Evolutionary conservation across 2,329 filamentous ascomycete genomes (phyloP).

Genomic region (Alternaria sp.): DNA sequence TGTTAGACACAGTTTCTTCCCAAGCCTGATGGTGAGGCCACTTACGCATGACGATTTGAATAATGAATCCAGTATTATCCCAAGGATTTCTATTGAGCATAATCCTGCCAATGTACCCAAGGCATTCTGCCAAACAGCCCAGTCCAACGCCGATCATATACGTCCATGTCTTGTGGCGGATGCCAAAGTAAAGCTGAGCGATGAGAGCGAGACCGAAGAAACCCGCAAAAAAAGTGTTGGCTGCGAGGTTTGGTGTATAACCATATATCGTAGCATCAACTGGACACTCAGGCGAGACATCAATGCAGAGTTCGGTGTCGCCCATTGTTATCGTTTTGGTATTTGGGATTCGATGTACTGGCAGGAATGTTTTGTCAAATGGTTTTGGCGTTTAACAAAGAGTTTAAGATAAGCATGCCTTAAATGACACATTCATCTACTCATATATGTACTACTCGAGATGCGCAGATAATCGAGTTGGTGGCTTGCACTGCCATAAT

Average conservation of each 20-base stretch:
- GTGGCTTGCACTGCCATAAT: neutral
- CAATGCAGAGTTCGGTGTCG: neutral
- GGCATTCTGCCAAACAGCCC: slow-evolving; percentile 58
- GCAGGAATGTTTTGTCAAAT: neutral
- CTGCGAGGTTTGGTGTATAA: slow-evolving; percentile 59
- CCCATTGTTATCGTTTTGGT: neutral
- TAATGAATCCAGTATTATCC: slow-evolving; percentile 53
- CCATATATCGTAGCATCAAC: slow-evolving; percentile 58
- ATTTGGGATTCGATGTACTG: neutral
- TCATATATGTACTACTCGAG: neutral
- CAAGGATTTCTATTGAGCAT: slow-evolving; percentile 61
- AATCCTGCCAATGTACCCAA: slow-evolving; percentile 64
- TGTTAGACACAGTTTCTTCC: neutral
- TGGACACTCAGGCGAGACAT: slow-evolving; percentile 35
- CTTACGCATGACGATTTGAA: slow-evolving; percentile 58
- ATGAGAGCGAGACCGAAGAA: slow-evolving; percentile 58
- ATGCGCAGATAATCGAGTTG: neutral
- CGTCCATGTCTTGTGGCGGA: slow-evolving; percentile 61
- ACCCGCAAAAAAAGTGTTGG: slow-evolving; percentile 58
- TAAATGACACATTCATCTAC: neutral
- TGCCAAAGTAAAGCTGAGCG: slow-evolving; percentile 57
- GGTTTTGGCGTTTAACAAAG: neutral
- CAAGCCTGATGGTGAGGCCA: too few species aligned
- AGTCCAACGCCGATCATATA: slow-evolving; percentile 57
- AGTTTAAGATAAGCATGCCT: neutral